A percentile compares a stretch with the other conserved stretches of the same genome.
Evolutionary conservation across 441 rosid genomes (phyloP).

Genomic region (Hura crepitans): DNA sequence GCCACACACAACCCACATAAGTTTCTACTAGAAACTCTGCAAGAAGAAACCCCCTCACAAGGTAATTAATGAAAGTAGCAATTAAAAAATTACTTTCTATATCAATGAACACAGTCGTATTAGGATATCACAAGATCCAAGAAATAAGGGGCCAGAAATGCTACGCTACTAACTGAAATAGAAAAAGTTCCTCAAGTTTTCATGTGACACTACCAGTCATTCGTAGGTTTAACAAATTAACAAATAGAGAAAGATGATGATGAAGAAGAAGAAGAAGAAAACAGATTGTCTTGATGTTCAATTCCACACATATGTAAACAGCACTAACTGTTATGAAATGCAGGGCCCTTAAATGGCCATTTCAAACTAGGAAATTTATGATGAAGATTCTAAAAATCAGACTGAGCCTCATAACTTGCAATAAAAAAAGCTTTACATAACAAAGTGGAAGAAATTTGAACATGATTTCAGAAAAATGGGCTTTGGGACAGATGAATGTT

Average conservation of each 20-base stretch:
- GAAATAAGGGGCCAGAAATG: not conserved
- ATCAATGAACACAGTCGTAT: not conserved
- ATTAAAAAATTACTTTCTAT: not conserved
- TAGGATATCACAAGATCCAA: not conserved
- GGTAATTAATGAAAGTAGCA: not conserved
- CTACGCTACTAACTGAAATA: not conserved
- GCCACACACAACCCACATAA: not conserved
- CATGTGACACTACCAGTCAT: not conserved
- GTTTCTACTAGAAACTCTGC: slow-evolving; percentile 17
- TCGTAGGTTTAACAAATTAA: not conserved
- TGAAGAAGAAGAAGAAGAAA: too few relatives aligned
- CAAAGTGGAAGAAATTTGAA: slow-evolving; percentile 11
- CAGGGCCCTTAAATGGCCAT: not conserved
- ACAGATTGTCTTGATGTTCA: not conserved
- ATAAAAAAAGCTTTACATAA: slow-evolving; percentile 15
- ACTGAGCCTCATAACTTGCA: slow-evolving; percentile 14
- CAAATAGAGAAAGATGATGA: slow-evolving; percentile 4
- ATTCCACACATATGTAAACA: not conserved
- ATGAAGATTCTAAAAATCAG: slow-evolving; percentile 4
- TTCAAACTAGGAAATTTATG: not conserved
- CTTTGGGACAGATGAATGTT: slow-evolving; percentile 37
- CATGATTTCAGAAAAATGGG: slow-evolving; percentile 18
- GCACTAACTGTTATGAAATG: slow-evolving; percentile 2
- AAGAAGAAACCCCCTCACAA: slow-evolving; percentile 13
- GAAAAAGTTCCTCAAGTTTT: not conserved